phyloP scores from a whole-genome alignment of 345 rosid genomes.

The Linum usitatissimum region DNA sequence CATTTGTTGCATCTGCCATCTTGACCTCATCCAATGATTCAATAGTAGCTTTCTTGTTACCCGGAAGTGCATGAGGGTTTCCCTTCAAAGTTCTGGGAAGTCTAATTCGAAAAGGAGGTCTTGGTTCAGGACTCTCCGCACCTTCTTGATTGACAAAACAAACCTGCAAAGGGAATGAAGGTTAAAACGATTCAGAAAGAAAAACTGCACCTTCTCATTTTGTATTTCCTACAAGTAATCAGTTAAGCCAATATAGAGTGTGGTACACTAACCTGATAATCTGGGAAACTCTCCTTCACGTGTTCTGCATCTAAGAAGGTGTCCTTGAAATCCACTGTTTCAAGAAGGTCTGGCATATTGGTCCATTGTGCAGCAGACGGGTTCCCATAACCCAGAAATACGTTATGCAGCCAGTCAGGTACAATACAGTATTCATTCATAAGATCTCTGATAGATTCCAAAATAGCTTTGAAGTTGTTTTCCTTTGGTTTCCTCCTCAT shows the following conservation, averaged over 20 bases:
- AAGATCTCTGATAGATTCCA: conserved; percentile 97
- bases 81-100: conserved; percentile 69
- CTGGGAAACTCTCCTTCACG: conserved; percentile 63
- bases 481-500: conserved; percentile 99
- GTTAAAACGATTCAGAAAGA: background rate
- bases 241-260: conserved; percentile 1
- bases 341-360: conserved; percentile 89
- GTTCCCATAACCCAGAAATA: conserved; percentile 94
- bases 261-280: conserved; percentile 50
- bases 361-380: conserved; percentile 99
- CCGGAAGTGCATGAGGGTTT: conserved; percentile 58
- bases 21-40: conserved; percentile 36
- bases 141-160: conserved; percentile 61
- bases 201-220: no score
- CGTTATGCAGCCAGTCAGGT: conserved; percentile 94
- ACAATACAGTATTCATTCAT: conserved; percentile 99
- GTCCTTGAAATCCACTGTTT: conserved; percentile 88
- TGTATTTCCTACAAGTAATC: background rate
- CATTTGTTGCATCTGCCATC: conserved; percentile 35
- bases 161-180: conserved; percentile 37
- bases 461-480: conserved; percentile 96
- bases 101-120: conserved; percentile 71
- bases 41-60: conserved; percentile 44
- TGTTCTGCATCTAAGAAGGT: conserved; percentile 77
- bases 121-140: conserved; percentile 47